Base-by-base conservation (phyloP, 2,329 filamentous ascomycete species). In the Fusarium domesticum region DNA sequence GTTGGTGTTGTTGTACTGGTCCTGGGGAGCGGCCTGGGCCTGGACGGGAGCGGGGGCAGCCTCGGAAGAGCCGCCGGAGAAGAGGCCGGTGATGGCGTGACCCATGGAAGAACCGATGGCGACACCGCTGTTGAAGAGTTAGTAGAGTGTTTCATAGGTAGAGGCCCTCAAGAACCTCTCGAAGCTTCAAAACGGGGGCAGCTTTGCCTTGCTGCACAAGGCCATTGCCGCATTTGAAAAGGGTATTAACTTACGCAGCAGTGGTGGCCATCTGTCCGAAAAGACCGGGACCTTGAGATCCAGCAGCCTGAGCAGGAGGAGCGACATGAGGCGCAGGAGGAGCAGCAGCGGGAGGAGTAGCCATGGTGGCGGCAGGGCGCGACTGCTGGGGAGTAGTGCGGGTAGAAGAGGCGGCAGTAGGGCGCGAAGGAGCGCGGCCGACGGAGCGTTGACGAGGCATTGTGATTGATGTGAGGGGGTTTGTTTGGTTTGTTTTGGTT, bases 261-360 rank as follows among this genome's bases (percentile, higher is more conserved):
- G 93, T 98, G 66, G 85, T 90, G 57, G 93, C 93, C 87, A 98
- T 96, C 78, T 97, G 89, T 47, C 89, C 92, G 59, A 98, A 89
- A 10, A 98, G 78, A 53, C 93, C 92, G 5, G 89, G 84, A 19
- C 90, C 88, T 56, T 85, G 77, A 42, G 80, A 78, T 70, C 68
- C 42, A 70, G 55, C 57, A 40, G 53, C 53, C 53, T 56, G 53
- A 37, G 14, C 23, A 12, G 52, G 40, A 50, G 52, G 52, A 47
- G 51, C 50, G 32, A 43, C 51, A 16, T 41, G 39, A 25, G 39
- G 35, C 18, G 48, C 36, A 40, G 49, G 49, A 36, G 49, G 51
- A 47, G 48, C 68, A 36, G 75, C 69, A 37, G 71, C 70, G 41
- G 70, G 66, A 47, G 75, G 75, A 43, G 75, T 71, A 50, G 80